phyloP scores from a whole-genome alignment of 768 basidiomycete species.

The Astraeus odoratus region DNA sequence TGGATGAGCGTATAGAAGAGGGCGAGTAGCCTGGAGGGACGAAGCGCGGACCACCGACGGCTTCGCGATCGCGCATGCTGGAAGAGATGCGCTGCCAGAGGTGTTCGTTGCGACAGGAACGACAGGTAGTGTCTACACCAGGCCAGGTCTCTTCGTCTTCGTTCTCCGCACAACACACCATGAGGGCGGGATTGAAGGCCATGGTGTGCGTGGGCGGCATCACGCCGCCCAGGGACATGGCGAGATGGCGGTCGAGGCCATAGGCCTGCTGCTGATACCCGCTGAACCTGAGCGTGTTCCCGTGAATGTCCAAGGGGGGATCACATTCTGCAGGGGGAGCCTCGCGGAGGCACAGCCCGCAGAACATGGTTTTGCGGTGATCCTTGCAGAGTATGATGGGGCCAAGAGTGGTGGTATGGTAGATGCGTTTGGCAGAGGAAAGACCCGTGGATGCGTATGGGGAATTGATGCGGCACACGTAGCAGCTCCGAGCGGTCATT shows the following conservation, averaged over 20 bases:
- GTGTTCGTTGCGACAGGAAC: constrained; percentile 57
- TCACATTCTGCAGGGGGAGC: constrained; percentile 39
- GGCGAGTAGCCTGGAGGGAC: constrained; percentile 14
- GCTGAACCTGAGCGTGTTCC: constrained; percentile 24
- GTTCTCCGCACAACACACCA: constrained; percentile 55
- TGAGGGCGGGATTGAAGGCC: constrained; percentile 21
- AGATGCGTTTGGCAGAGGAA: constrained; percentile 39
- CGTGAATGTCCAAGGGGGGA: constrained; percentile 28
- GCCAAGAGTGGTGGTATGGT: constrained; percentile 37
- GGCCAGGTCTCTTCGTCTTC: constrained; percentile 69
- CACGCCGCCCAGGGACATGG: too few relatives aligned
- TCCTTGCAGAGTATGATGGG: constrained; percentile 52
- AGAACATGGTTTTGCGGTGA: constrained; percentile 57
- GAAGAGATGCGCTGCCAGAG: constrained; percentile 53
- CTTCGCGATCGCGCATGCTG: constrained; percentile 46
- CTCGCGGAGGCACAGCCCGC: constrained; percentile 65
- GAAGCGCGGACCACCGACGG: constrained; percentile 42
- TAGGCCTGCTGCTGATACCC: constrained; percentile 24
- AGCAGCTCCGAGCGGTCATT: constrained; percentile 48
- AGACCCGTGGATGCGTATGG: constrained; percentile 48
- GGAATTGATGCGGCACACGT: constrained; percentile 63
- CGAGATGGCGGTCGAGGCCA: too few relatives aligned
- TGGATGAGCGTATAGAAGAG: constrained; percentile 1
- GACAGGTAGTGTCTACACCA: constrained; percentile 59
- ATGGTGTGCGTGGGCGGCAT: constrained; percentile 23